phyloP scores from a whole-genome alignment of 805 yeast genomes.

The Starmerella davenportii region DNA sequence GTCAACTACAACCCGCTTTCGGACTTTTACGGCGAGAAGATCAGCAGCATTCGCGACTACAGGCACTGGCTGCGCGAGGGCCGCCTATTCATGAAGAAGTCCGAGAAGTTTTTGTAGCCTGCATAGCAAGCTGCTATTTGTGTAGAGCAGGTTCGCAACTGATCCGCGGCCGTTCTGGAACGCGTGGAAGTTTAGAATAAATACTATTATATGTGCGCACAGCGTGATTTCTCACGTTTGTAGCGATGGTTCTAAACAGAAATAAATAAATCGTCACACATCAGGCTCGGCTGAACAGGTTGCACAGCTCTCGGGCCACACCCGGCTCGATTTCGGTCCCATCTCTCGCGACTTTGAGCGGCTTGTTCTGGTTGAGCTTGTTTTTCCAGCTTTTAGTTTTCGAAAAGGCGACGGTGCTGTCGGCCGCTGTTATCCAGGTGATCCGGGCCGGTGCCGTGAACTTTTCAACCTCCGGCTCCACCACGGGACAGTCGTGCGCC shows the following conservation, averaged over 20 bases:
- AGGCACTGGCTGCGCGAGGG: constrained; percentile 95
- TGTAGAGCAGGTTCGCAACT: too few relatives aligned
- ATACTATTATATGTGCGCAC: too few relatives aligned
- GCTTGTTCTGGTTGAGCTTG: constrained; percentile 24
- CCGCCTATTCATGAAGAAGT: constrained; percentile 44
- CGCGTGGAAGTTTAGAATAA: too few relatives aligned
- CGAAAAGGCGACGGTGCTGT: constrained; percentile 20
- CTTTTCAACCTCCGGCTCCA: constrained; percentile 14
- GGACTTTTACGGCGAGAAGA: constrained; percentile 96
- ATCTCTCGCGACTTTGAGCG: constrained; percentile 28
- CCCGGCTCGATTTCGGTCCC: constrained; percentile 27
- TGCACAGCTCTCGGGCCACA: constrained; percentile 20
- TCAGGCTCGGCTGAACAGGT: constrained; percentile 22
- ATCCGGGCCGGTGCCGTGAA: constrained; percentile 26
- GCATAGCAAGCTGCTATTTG: too few relatives aligned
- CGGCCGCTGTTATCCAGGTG: constrained; percentile 22
- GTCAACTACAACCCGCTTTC: constrained; percentile 74
- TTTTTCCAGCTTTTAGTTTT: constrained; percentile 22
- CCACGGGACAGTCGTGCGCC: constrained; percentile 15
- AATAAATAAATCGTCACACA: too few relatives aligned
- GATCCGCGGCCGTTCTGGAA: too few relatives aligned
- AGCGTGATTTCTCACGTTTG: too few relatives aligned
- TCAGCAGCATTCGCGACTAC: constrained; percentile 67
- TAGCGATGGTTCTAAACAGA: too few relatives aligned
- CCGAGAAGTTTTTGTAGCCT: constrained; percentile 20